phyloP scores from a whole-genome alignment of 1,284 basidiomycete genomes.

The Gomphus bonarii region DNA sequence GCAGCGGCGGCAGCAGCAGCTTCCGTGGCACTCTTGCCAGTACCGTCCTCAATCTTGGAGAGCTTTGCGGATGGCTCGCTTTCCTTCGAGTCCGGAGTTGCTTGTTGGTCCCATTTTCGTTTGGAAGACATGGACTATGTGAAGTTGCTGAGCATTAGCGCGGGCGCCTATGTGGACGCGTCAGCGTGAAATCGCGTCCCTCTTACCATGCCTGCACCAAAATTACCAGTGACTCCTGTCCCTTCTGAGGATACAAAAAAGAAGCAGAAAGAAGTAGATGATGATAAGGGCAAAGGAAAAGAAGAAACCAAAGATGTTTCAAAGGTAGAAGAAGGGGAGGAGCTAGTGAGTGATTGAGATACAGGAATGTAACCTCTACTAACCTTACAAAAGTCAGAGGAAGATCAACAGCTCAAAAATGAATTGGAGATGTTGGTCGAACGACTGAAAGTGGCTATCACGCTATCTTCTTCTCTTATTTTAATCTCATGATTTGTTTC shows the following conservation, averaged over 20 bases:
- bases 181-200: conserved; percentile 4
- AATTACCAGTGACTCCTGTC: conserved; percentile 30
- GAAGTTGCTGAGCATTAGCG: background rate
- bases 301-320: conserved; percentile 35
- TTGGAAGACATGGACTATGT: conserved; percentile 28
- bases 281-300: conserved; percentile 23
- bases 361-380: background rate
- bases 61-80: conserved; percentile 33
- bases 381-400: conserved; percentile 62
- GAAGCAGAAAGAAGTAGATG: conserved; percentile 45
- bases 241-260: conserved; percentile 65
- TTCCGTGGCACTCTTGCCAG: conserved; percentile 51
- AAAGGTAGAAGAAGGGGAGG: conserved; percentile 64
- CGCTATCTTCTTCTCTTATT: background rate
- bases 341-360: conserved; percentile 51
- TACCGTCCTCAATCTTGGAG: conserved; percentile 39
- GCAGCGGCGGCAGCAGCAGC: conserved; percentile 76
- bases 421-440: conserved; percentile 98
- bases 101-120: conserved; percentile 67
- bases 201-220: conserved; percentile 5
- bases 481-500: conserved; percentile 11
- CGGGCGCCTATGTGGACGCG: conserved; percentile 4
- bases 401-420: conserved; percentile 88
- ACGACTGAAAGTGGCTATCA: conserved; percentile 63
- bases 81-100: conserved; percentile 30